Base-by-base conservation (phyloP, 331 rosid species). In the Prunus yedoensis region DNA sequence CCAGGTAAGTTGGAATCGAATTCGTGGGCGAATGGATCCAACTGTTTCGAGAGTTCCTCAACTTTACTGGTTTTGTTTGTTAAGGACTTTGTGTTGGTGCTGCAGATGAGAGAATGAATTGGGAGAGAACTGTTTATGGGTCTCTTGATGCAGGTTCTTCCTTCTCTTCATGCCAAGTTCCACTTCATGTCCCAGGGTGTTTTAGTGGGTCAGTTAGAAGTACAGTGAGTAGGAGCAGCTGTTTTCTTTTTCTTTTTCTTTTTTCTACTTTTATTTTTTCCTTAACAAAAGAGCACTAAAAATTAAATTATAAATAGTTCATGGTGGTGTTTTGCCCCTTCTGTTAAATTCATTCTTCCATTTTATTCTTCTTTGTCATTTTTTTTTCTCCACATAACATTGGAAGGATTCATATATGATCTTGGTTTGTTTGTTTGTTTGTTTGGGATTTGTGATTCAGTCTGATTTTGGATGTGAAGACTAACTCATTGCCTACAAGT, bases 1-100 rank as follows among this genome's bases (percentile, higher is more conserved):
- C 96, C n/a, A 87, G 99, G 96, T 92, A 82, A 78, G 78, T 61
- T 50, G 50, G 21, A 45, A 21, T 69, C 14, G 13, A 38, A 71
- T 77, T 43, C 4, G 23, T 9, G 35, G 71, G 60, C 56, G 38
- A 57, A 46, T 78, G 53, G 51, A 70, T 79, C 3, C 52, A 38
- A 60, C 49, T 45, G 15, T 47, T 45, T 27, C 45, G 25, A 30
- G 64, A 15, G 11, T 20, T 23, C 56, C 45, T 41, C 15, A 35
- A 14, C 14, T 23, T 70, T 71, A 28, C 18, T 25, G n/a, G n/a
- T 8, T 32, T 23, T 47, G 52, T 83, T 23, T 70, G 66, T 51
- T 62, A 75, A 74, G 66, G 70, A 66, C 72, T 53, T 38, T 47
- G 3, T 49, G n/a, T 51, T 77, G 57, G 66, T 35, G 74, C 17